phyloP scores from a whole-genome alignment of 306 rosid species.

The Lathyrus sativus region DNA sequence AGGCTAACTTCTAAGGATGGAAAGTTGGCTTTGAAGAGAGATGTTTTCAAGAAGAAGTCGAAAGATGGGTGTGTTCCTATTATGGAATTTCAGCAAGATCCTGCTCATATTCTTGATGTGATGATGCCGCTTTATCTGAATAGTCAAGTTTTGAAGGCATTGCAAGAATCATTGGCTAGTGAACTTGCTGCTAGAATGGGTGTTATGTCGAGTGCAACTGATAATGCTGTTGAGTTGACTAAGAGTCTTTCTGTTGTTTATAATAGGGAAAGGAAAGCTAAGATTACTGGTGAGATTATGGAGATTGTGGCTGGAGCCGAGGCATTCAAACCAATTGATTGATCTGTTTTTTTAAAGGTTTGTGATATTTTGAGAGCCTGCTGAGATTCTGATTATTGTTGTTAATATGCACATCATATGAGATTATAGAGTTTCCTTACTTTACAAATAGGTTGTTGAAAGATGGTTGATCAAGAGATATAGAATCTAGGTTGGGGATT shows the following conservation, averaged over 20 bases:
- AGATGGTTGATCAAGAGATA: conserved; percentile 8
- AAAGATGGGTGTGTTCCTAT: conserved; percentile 36
- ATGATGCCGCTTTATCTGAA: conserved; percentile 88
- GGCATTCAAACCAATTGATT: conserved; percentile 55
- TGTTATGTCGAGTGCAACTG: conserved; percentile 80
- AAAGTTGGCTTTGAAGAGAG: conserved; percentile 63
- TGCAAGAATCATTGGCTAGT: conserved; percentile 84
- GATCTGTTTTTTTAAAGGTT: conserved; percentile 3
- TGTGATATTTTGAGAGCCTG: not conserved
- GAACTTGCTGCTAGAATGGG: conserved; percentile 86
- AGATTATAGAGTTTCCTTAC: conserved; percentile 25
- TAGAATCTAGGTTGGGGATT: not conserved
- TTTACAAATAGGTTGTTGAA: conserved; percentile 9
- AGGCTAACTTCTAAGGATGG: conserved; percentile 71
- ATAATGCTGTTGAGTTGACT: conserved; percentile 68
- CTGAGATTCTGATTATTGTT: conserved; percentile 5
- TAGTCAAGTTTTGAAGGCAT: conserved; percentile 67
- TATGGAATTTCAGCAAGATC: conserved; percentile 82
- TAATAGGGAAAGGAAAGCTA: conserved; percentile 71
- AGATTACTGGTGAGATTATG: conserved; percentile 76
- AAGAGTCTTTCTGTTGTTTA: conserved; percentile 57
- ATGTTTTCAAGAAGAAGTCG: conserved; percentile 36
- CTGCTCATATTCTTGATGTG: conserved; percentile 81
- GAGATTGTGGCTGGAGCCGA: conserved; percentile 87
- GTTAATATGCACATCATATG: not conserved